Conservation (phyloP, 2,329 filamentous ascomycete genomes). For the Penicillium freii region DNA sequence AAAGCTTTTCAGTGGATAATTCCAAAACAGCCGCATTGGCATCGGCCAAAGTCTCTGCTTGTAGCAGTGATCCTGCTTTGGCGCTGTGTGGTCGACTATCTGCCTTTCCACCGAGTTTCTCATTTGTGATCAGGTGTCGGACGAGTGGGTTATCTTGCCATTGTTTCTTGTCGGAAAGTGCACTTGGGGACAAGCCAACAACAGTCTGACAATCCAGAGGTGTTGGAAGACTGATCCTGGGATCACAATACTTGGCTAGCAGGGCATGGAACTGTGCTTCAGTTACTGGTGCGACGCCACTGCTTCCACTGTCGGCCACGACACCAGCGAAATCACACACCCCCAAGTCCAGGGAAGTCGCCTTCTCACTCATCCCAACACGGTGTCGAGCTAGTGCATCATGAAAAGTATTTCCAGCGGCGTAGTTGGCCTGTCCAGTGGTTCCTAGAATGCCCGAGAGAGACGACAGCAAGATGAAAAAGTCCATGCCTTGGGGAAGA, state of each 20-base stretch:
- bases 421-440: conserved; percentile 46
- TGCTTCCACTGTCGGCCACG: background rate
- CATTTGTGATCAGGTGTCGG: background rate
- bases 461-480: conserved; percentile 46
- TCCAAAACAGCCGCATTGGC: conserved; percentile 19
- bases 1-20: conserved; percentile 31
- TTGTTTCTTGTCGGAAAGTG: background rate
- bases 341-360: conserved; percentile 27
- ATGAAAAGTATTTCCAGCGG: conserved; percentile 41
- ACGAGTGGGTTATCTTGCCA: background rate
- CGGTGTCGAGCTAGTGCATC: conserved; percentile 37
- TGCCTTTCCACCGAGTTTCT: background rate
- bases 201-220: background rate
- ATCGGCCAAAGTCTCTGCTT: background rate
- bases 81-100: background rate
- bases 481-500: conserved; percentile 36
- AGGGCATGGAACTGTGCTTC: conserved; percentile 21
- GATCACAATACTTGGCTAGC: conserved; percentile 2
- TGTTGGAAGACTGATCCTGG: background rate
- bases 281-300: background rate
- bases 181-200: background rate
- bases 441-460: conserved; percentile 47
- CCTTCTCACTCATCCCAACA: conserved; percentile 15
- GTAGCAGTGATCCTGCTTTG: background rate
- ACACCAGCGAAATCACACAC: background rate